A percentile compares a stretch with the other conserved stretches of the same genome.
phyloP scores from a whole-genome alignment of 148 eudicot genomes.

The Arctostaphylos glauca region DNA sequence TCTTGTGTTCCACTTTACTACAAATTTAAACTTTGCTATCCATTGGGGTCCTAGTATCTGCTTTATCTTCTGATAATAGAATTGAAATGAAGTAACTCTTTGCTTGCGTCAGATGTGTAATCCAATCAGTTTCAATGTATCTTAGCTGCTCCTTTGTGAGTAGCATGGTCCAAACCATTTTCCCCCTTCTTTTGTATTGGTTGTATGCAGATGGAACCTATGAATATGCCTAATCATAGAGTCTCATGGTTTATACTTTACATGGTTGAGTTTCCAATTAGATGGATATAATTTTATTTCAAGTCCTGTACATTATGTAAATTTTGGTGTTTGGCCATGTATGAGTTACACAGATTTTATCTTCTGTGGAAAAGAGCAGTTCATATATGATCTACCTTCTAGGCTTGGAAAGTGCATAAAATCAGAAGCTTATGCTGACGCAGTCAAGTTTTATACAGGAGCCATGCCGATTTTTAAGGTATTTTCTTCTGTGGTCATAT shows the following conservation, averaged over 20 bases:
- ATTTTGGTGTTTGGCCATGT: conserved; percentile 25
- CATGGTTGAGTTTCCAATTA: background rate
- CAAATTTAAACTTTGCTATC: background rate
- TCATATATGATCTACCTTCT: conserved; percentile 94
- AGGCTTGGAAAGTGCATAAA: conserved; percentile 92
- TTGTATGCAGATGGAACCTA: background rate
- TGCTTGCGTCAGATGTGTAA: background rate
- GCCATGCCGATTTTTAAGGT: conserved; percentile 99
- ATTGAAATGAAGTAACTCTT: background rate
- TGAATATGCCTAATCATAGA: background rate
- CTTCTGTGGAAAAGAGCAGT: conserved; percentile 72
- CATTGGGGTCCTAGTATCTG: conserved; percentile 1
- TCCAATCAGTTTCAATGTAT: conserved; percentile 12
- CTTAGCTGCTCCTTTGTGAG: background rate
- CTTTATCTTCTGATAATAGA: background rate
- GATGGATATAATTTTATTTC: background rate
- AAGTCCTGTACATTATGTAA: conserved; percentile 2
- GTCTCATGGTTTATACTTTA: conserved; percentile 3
- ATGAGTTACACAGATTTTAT: conserved; percentile 35
- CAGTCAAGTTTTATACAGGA: conserved; percentile 95
- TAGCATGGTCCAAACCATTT: background rate
- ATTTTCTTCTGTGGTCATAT: conserved; percentile 14
- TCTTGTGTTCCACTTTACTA: background rate
- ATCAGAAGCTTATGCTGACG: conserved; percentile 95
- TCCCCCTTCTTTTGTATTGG: background rate